Percentiles rank a stretch among this genome's conserved stretches.
Conservation (phyloP, 73 alveolate genomes). For the Halteria grandinella region DNA sequence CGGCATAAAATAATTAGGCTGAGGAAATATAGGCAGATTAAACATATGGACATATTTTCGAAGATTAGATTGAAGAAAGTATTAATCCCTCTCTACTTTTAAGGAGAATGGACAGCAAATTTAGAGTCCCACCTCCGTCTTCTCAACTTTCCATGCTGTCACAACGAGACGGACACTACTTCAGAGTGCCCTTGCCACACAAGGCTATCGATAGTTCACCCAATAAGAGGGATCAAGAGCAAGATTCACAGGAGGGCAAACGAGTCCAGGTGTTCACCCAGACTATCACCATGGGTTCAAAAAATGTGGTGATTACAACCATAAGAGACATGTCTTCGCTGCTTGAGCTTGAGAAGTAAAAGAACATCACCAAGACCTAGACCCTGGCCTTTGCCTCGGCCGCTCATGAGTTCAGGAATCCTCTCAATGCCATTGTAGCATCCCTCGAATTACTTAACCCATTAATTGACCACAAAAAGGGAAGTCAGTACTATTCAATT, state of each 20-base stretch:
- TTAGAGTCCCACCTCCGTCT: too few relatives aligned
- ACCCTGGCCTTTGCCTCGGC: conserved; percentile 61
- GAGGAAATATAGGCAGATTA: too few relatives aligned
- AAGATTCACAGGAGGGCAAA: too few relatives aligned
- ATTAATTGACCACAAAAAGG: neutral
- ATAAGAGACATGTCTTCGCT: conserved; percentile 32
- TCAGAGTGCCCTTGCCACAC: neutral
- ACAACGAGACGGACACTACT: neutral
- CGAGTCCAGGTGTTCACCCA: neutral
- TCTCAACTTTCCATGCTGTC: too few relatives aligned
- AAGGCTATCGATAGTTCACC: neutral
- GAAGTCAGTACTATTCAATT: neutral
- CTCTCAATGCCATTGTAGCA: conserved; percentile 59
- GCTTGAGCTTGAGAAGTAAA: conserved; percentile 29
- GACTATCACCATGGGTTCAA: neutral
- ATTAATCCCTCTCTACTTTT: too few relatives aligned
- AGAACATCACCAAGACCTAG: conserved; percentile 13
- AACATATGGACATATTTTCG: too few relatives aligned
- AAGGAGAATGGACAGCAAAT: neutral
- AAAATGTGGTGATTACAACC: neutral
- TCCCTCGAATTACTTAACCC: conserved; percentile 31
- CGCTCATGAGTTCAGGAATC: conserved; percentile 75
- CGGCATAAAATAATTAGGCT: too few relatives aligned
- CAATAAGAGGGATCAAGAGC: neutral
- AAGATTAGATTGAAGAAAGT: too few relatives aligned